Conservation (phyloP, 2,329 filamentous ascomycete genomes). For the Verticillium dahliae region DNA sequence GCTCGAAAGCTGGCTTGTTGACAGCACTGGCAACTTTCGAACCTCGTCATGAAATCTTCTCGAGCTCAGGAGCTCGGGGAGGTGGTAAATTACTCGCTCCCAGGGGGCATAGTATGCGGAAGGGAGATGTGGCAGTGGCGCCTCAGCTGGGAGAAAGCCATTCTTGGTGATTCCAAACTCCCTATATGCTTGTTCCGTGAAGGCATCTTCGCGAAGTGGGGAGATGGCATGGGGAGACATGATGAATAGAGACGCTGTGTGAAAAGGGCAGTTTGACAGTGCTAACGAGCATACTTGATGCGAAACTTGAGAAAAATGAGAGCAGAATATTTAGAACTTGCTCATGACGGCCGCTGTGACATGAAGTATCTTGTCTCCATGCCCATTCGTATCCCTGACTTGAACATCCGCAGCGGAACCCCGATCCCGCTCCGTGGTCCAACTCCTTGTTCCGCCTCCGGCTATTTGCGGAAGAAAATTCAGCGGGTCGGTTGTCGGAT, state of each 20-base stretch:
- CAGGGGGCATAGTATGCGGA: slow-evolving; percentile 72
- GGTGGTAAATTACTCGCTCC: slow-evolving; percentile 63
- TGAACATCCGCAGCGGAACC: neutral
- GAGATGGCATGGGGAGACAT: slow-evolving; percentile 38
- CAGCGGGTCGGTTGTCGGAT: slow-evolving; percentile 2
- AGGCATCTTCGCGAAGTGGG: slow-evolving; percentile 4
- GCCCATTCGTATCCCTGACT: neutral
- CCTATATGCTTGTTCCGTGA: slow-evolving; percentile 14
- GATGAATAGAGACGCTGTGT: slow-evolving; percentile 1
- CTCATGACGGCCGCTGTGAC: neutral
- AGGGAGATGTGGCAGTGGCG: slow-evolving; percentile 59
- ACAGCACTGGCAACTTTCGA: slow-evolving; percentile 61
- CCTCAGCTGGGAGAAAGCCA: slow-evolving; percentile 70
- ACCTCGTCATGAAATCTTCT: slow-evolving; percentile 58
- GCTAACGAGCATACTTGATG: neutral
- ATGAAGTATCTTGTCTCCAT: slow-evolving; percentile 4
- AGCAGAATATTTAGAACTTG: slow-evolving; percentile 3
- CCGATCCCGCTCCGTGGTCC: neutral
- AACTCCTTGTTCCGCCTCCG: slow-evolving; percentile 1
- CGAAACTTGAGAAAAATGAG: neutral
- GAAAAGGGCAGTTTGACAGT: neutral
- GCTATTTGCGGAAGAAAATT: slow-evolving; percentile 8
- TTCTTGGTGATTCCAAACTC: slow-evolving; percentile 40
- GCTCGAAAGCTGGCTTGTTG: slow-evolving; percentile 53
- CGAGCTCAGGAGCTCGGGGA: slow-evolving; percentile 61